Base-by-base conservation (phyloP, 1,284 basidiomycete genomes). In the Xanthoconium separans region DNA sequence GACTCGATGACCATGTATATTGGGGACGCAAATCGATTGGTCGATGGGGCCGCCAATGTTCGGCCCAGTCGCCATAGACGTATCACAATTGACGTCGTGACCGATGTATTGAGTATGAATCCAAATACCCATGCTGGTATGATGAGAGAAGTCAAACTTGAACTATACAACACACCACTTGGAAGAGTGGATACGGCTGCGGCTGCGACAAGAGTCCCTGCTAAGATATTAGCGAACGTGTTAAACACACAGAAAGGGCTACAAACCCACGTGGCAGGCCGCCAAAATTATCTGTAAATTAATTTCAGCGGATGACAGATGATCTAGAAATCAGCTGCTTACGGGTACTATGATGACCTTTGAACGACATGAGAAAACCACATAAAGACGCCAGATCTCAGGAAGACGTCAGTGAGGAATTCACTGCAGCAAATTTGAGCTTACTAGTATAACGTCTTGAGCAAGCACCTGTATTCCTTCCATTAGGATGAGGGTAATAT, bases 371-470 rank as follows among this genome's bases (percentile, higher is more conserved):
- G 39, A 15, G 41, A 37, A 53, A 16, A 53, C 47, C 12, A 53
- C 47, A 18, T 50, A 53, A 29, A 53, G 40, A 9, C 52, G 36
- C 52, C 57, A 50, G 29, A 55, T 50, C 52, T 59, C 3, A 39
- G 31, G 15, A 11, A n/a, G 1, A 13, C 4, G 16, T 49, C n/a
- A 20, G 16, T 11, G 18, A 2, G 1, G 11, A 34, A 5, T 2
- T 15, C 27, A 15, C 24, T 7, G 6, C 1, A 29, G 7, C 24
- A 11, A n/a, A 24, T 4, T 20, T 9, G 18, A 20, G 44, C 47
- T 33, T 34, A 47, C 56, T n/a, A 54, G 34, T 18, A 54, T 20
- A 3, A 30, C 3, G 8, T 46, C 5, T 20, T 49, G 33, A 7
- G 6, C 13, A 4, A 46, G 15, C 13, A 39, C 7, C 50, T 45